Evolutionary conservation across 306 rosid species (phyloP).

Genomic region (Acacia melanoxylon): DNA sequence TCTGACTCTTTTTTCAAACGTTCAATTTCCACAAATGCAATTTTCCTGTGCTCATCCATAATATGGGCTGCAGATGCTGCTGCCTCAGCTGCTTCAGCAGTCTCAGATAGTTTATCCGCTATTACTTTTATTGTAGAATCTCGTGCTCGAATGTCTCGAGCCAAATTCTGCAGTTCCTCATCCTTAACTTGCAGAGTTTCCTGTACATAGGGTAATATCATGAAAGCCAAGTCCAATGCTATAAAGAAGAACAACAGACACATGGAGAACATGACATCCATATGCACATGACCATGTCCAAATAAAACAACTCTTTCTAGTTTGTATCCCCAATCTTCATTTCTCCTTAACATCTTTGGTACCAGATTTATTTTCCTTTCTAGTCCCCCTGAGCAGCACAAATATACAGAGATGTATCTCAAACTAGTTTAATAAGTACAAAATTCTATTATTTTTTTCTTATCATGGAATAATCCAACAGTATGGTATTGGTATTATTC

Average conservation of each 20-base stretch:
- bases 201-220: slow-evolving; percentile 43
- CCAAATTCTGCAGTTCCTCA: slow-evolving; percentile 91
- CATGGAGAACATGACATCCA: slow-evolving; percentile 17
- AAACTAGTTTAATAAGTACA: too few relatives aligned
- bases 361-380: background rate
- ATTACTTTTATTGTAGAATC: slow-evolving; percentile 92
- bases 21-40: slow-evolving; percentile 76
- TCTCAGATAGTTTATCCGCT: slow-evolving; percentile 91
- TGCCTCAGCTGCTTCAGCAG: slow-evolving; percentile 99
- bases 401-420: too few relatives aligned
- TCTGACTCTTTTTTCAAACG: slow-evolving; percentile 62
- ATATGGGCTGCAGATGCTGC: slow-evolving; percentile 97
- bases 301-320: background rate
- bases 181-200: slow-evolving; percentile 94
- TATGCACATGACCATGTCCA: slow-evolving; percentile 3
- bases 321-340: background rate
- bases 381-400: background rate
- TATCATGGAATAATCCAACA: too few relatives aligned
- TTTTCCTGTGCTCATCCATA: slow-evolving; percentile 87
- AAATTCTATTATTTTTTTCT: too few relatives aligned
- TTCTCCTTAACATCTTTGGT: background rate
- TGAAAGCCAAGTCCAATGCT: slow-evolving; percentile 31
- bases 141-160: slow-evolving; percentile 89
- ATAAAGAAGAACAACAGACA: slow-evolving; percentile 10
- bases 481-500: too few relatives aligned